Evolutionary conservation across 257 asterid species (phyloP).

Genomic region (Coffea canephora): DNA sequence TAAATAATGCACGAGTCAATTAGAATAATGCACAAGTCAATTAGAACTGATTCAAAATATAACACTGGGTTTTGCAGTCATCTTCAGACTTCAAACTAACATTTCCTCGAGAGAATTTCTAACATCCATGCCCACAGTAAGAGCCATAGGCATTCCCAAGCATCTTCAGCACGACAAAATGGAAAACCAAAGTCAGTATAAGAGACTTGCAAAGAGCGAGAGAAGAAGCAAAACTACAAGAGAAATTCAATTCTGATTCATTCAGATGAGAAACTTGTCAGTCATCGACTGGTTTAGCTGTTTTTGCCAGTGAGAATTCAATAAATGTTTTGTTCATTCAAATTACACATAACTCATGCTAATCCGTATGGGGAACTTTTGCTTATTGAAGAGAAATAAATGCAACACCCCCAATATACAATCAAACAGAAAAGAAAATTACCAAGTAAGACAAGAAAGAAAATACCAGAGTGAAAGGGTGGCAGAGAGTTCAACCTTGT

Average conservation of each 20-base stretch:
- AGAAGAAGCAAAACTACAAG: neutral
- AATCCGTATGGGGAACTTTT: neutral
- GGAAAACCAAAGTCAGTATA: no score
- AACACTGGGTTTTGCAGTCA: neutral
- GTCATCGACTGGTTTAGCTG: neutral
- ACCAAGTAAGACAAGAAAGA: neutral
- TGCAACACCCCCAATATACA: neutral
- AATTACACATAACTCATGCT: neutral
- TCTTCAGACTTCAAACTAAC: neutral
- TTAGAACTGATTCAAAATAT: neutral
- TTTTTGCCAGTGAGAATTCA: neutral
- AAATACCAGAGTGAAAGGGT: neutral
- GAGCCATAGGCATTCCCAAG: neutral
- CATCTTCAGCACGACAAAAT: neutral
- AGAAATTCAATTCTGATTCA: neutral
- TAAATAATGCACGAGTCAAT: neutral
- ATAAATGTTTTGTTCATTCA: neutral
- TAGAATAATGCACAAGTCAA: neutral
- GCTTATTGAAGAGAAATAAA: neutral
- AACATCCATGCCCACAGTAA: neutral
- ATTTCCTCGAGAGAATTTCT: neutral
- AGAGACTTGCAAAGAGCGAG: neutral
- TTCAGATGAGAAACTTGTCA: neutral
- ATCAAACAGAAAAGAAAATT: neutral
- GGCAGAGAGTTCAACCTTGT: neutral